Conservation (phyloP, 768 basidiomycete species). For the Podaxis rugospora region DNA sequence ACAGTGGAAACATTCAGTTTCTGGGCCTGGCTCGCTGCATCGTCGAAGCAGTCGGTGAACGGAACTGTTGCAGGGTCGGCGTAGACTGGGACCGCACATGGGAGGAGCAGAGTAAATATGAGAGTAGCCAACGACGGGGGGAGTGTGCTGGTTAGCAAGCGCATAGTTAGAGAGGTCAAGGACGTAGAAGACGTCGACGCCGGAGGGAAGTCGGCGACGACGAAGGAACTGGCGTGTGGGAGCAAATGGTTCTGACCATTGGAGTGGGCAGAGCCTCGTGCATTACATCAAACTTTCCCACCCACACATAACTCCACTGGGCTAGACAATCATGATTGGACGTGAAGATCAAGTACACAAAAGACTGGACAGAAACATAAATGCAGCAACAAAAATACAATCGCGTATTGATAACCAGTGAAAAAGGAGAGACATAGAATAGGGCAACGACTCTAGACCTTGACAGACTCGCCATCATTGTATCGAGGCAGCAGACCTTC, state of each 20-base stretch:
- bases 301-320: background rate
- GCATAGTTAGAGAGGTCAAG: background rate
- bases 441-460: background rate
- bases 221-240: background rate
- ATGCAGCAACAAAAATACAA: conserved; percentile 7
- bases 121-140: conserved; percentile 9
- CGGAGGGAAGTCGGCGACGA: background rate
- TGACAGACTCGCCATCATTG: conserved; percentile 7
- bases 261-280: background rate
- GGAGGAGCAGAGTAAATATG: conserved; percentile 24
- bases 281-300: conserved; percentile 10
- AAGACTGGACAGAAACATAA: background rate
- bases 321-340: background rate
- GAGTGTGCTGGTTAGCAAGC: background rate
- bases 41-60: conserved; percentile 67
- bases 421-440: background rate
- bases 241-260: background rate
- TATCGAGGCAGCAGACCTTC: conserved; percentile 38
- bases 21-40: conserved; percentile 39
- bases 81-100: conserved; percentile 20
- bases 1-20: conserved; percentile 67
- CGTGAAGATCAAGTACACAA: background rate
- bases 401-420: conserved; percentile 2
- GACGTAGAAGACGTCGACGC: background rate
- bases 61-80: conserved; percentile 59